Evolutionary conservation across 129 eudicot genomes (phyloP).

Genomic region (Apium graveolens): DNA sequence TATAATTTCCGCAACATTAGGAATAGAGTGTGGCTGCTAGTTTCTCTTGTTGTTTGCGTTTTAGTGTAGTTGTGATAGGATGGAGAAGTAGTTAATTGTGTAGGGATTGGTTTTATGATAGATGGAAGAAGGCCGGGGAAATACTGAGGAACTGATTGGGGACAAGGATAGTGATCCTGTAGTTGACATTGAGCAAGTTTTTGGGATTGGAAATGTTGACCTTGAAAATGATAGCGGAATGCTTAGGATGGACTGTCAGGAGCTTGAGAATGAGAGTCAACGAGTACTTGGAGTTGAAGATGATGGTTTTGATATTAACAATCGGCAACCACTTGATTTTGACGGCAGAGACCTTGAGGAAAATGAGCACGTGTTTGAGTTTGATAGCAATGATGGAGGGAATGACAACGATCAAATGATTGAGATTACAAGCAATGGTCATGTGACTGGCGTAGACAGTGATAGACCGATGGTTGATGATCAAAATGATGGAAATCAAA

Average conservation of each 20-base stretch:
- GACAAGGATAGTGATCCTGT: conserved; percentile 36
- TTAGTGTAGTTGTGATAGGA: neutral
- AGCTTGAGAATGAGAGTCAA: conserved; percentile 30
- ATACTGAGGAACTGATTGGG: conserved; percentile 45
- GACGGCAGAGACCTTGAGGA: conserved; percentile 37
- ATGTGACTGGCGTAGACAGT: conserved; percentile 19
- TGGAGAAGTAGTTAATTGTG: neutral
- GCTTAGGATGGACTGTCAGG: conserved; percentile 39
- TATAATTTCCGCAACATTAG: neutral
- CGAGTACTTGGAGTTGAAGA: conserved; percentile 43
- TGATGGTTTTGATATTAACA: conserved; percentile 36
- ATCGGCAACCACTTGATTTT: conserved; percentile 37
- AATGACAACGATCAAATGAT: conserved; percentile 27
- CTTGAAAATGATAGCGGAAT: conserved; percentile 33
- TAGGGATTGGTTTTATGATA: conserved; percentile 1
- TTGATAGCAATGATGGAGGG: conserved; percentile 28
- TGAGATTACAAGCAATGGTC: conserved; percentile 24
- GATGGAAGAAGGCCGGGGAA: conserved; percentile 49
- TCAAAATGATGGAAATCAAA: conserved; percentile 19
- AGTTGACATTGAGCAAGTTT: conserved; percentile 39
- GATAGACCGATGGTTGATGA: conserved; percentile 10
- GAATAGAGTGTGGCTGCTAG: neutral
- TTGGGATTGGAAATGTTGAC: conserved; percentile 36
- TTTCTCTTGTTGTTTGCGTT: neutral
- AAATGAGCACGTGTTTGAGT: conserved; percentile 32